Percentiles rank a stretch among this genome's conserved stretches.
phyloP scores from a whole-genome alignment of 2,329 filamentous ascomycete species.

The Fusarium acutatum region DNA sequence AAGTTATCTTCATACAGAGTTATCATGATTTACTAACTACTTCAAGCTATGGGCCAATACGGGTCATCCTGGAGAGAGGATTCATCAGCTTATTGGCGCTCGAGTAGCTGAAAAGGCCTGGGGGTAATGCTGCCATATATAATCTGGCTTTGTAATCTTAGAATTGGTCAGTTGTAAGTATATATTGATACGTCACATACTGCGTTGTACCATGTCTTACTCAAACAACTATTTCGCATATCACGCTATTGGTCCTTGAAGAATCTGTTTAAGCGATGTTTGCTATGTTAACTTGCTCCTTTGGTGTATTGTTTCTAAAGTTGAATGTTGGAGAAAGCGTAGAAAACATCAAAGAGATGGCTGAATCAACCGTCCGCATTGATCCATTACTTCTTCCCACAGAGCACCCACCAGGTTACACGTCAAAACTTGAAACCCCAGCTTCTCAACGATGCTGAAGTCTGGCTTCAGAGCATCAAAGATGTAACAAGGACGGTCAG shows the following conservation, averaged over 20 bases:
- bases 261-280: accelerated
- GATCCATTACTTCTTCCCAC: neutral
- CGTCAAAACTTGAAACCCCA: neutral
- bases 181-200: neutral
- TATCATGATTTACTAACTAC: neutral
- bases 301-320: accelerated
- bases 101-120: neutral
- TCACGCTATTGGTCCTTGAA: neutral
- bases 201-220: no score
- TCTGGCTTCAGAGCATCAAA: neutral
- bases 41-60: neutral
- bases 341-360: neutral
- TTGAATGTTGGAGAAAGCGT: accelerated
- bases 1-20: neutral
- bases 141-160: accelerated
- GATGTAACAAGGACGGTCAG: neutral
- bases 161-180: neutral
- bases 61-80: neutral
- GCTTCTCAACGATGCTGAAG: neutral
- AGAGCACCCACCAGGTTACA: neutral
- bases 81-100: neutral
- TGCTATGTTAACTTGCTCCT: neutral
- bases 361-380: neutral
- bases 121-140: neutral
- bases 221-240: accelerated